Evolutionary conservation across 129 eudicot genomes (phyloP).

Genomic region (Arctium minus): DNA sequence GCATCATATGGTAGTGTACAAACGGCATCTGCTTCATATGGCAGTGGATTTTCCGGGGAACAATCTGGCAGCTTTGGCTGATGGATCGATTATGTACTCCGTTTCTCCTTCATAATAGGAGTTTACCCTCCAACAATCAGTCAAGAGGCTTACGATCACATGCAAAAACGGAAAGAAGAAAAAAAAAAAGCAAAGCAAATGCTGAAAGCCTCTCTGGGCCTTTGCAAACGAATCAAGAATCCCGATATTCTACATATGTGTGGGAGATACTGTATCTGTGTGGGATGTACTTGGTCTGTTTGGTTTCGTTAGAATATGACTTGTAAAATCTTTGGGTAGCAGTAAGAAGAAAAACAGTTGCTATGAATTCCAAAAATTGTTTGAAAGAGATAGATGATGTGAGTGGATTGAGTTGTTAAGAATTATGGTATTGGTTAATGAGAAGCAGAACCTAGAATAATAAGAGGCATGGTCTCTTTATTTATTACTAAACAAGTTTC

Average conservation of each 20-base stretch:
- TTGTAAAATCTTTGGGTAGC: background rate
- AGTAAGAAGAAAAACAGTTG: background rate
- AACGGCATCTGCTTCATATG: constrained; percentile 87
- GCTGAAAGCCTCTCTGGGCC: background rate
- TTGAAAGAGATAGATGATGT: too few species aligned
- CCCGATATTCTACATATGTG: background rate
- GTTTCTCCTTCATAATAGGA: background rate
- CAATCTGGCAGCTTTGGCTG: constrained; percentile 69
- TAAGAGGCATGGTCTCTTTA: background rate
- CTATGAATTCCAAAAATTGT: background rate
- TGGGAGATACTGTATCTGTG: background rate
- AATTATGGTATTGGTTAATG: too few species aligned
- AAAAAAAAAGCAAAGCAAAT: background rate
- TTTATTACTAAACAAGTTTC: too few species aligned
- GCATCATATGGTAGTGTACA: constrained; percentile 75
- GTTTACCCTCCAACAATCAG: constrained; percentile 1
- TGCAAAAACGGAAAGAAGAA: background rate
- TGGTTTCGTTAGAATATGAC: background rate
- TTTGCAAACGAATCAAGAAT: background rate
- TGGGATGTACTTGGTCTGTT: background rate
- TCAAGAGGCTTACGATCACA: background rate
- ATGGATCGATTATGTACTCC: background rate
- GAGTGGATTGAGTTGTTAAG: too few species aligned
- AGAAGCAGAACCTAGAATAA: background rate
- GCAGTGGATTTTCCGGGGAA: constrained; percentile 85